These are phyloP conservation scores for Diplodia seriata DNA, from an alignment of 2,329 filamentous ascomycete species.

Conservation along the genomic window DNA sequence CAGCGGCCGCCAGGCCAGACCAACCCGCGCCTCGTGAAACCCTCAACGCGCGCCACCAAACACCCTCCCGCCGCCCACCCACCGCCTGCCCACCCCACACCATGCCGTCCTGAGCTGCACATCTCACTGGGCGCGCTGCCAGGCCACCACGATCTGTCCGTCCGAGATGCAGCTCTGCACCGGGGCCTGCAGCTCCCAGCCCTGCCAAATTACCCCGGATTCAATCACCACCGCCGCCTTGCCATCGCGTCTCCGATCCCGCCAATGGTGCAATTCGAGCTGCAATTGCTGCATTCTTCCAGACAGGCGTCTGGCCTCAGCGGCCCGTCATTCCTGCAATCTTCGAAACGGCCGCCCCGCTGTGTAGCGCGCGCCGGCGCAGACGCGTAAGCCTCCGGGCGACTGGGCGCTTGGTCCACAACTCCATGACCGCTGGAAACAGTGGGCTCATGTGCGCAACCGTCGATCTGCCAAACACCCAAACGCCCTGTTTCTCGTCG, in stretches of 20 bases:
- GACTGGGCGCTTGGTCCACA: slow-evolving; percentile 18
- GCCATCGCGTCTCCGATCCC: neutral
- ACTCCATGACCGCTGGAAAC: slow-evolving; percentile 8
- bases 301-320: neutral
- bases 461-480: slow-evolving; percentile 25
- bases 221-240: neutral
- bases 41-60: slow-evolving; percentile 4
- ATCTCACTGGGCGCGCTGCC: neutral
- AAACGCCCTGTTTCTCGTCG: slow-evolving; percentile 14
- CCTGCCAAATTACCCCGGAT: slow-evolving; percentile 24
- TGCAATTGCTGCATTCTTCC: slow-evolving; percentile 14
- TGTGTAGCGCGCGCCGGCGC: slow-evolving; percentile 1
- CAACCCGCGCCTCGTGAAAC: slow-evolving; percentile 21
- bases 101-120: neutral
- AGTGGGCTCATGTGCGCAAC: slow-evolving; percentile 20
- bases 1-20: neutral
- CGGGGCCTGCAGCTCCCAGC: slow-evolving; percentile 6
- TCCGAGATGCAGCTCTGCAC: neutral
- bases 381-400: slow-evolving; percentile 30
- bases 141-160: slow-evolving; percentile 15
- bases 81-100: neutral
- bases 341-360: slow-evolving; percentile 27
- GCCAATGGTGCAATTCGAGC: slow-evolving; percentile 11
- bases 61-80: neutral
- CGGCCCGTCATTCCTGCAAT: slow-evolving; percentile 27